A percentile compares a stretch with the other conserved stretches of the same genome.
Conservation (phyloP, 1,284 basidiomycete species). For the Naganishia cerealis region DNA sequence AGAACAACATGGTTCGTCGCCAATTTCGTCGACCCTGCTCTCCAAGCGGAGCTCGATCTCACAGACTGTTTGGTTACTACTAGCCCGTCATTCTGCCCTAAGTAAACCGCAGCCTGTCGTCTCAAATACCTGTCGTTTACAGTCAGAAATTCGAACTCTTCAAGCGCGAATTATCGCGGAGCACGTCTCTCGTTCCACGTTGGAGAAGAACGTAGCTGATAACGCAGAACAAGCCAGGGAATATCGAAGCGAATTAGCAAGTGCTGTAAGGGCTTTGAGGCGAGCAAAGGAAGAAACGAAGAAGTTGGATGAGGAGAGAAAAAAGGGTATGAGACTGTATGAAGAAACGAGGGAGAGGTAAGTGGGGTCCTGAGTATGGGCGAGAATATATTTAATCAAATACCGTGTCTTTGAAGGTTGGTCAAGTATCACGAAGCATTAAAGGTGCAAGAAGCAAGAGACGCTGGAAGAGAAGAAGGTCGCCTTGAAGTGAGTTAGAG, state of each 20-base stretch:
- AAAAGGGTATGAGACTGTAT: slow-evolving; percentile 41
- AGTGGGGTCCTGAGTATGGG: slow-evolving; percentile 21
- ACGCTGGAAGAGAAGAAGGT: slow-evolving; percentile 48
- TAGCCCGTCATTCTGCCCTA: slow-evolving; percentile 7
- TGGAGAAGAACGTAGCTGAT: slow-evolving; percentile 39
- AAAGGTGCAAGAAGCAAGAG: slow-evolving; percentile 46
- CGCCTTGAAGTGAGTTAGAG: slow-evolving; percentile 44
- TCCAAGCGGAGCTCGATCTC: no score
- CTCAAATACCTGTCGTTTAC: slow-evolving; percentile 2
- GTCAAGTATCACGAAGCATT: slow-evolving; percentile 48
- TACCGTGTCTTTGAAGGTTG: slow-evolving; percentile 35
- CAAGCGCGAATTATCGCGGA: slow-evolving; percentile 51
- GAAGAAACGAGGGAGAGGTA: slow-evolving; percentile 48
- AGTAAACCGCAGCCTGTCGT: background rate
- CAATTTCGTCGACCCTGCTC: background rate
- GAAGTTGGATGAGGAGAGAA: slow-evolving; percentile 49
- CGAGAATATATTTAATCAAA: background rate
- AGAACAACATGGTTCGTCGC: background rate
- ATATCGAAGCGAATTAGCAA: slow-evolving; percentile 46
- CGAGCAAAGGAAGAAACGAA: slow-evolving; percentile 47
- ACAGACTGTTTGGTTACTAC: background rate
- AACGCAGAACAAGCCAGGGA: slow-evolving; percentile 41
- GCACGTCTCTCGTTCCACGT: slow-evolving; percentile 43
- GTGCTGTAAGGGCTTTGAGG: slow-evolving; percentile 46
- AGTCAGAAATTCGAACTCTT: slow-evolving; percentile 41